phyloP scores from a whole-genome alignment of 768 basidiomycete genomes.

The Albatrellus ellisii region DNA sequence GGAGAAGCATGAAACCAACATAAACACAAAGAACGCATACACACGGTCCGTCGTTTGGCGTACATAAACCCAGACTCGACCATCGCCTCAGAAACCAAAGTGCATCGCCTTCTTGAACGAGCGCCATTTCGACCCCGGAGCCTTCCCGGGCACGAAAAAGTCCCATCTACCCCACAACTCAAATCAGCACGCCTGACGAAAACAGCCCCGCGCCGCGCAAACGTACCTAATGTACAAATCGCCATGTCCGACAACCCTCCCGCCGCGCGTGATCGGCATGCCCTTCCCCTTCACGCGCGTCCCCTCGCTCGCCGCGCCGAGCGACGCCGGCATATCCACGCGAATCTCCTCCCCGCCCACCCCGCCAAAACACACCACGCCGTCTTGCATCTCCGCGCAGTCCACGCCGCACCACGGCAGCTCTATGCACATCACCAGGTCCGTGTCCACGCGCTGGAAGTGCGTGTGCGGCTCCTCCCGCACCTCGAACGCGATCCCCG shows the following conservation, averaged over 20 bases:
- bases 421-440: slow-evolving; percentile 4
- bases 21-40: too few relatives aligned
- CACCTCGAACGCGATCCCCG: slow-evolving; percentile 1
- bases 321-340: slow-evolving; percentile 1
- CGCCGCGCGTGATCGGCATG: neutral
- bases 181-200: neutral
- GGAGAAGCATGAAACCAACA: too few relatives aligned
- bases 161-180: neutral
- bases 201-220: neutral
- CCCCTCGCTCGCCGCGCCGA: neutral
- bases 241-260: slow-evolving; percentile 1
- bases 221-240: slow-evolving; percentile 3
- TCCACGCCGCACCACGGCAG: slow-evolving; percentile 2
- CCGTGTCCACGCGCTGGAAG: neutral
- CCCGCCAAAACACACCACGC: neutral
- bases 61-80: too few relatives aligned
- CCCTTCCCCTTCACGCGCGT: slow-evolving; percentile 1
- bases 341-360: neutral
- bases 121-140: slow-evolving; percentile 1
- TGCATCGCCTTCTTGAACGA: slow-evolving; percentile 2
- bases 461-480: neutral
- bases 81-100: neutral
- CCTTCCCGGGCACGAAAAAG: slow-evolving; percentile 1
- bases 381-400: neutral
- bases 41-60: too few relatives aligned